Evolutionary conservation across 2,329 filamentous ascomycete genomes (phyloP).

Genomic region (Alternaria atra): DNA sequence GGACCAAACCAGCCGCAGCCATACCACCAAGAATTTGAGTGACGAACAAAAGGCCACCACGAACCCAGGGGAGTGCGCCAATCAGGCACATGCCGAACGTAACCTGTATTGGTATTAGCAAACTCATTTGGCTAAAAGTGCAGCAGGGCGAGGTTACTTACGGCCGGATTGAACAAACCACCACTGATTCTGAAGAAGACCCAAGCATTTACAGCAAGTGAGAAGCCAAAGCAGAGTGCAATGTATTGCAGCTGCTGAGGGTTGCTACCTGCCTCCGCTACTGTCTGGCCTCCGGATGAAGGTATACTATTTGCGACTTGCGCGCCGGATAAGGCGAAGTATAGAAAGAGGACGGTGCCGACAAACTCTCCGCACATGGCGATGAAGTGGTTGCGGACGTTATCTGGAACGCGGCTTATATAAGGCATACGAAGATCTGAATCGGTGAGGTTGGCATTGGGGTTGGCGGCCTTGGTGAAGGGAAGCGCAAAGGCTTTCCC

Average conservation of each 20-base stretch:
- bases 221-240: slow-evolving; percentile 52
- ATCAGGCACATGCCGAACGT: slow-evolving; percentile 46
- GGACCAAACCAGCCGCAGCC: slow-evolving; percentile 35
- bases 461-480: slow-evolving; percentile 24
- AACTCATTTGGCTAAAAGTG: background rate
- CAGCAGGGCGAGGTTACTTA: background rate
- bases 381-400: slow-evolving; percentile 25
- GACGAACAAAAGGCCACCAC: slow-evolving; percentile 27
- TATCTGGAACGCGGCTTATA: slow-evolving; percentile 18
- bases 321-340: slow-evolving; percentile 51
- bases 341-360: slow-evolving; percentile 53
- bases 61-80: slow-evolving; percentile 23
- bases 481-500: slow-evolving; percentile 24
- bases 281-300: slow-evolving; percentile 22
- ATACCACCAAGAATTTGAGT: slow-evolving; percentile 38
- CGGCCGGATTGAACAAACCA: slow-evolving; percentile 37
- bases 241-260: slow-evolving; percentile 52
- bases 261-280: slow-evolving; percentile 40
- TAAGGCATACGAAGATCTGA: slow-evolving; percentile 21
- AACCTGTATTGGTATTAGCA: slow-evolving; percentile 5
- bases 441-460: slow-evolving; percentile 17
- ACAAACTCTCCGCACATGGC: slow-evolving; percentile 49
- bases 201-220: slow-evolving; percentile 54
- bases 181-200: slow-evolving; percentile 40
- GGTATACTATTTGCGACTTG: slow-evolving; percentile 52